Evolutionary conservation across 768 basidiomycete species (phyloP), one percentile per base, ranked within the genome.

Genomic region (Phaffia tasmanica): DNA sequence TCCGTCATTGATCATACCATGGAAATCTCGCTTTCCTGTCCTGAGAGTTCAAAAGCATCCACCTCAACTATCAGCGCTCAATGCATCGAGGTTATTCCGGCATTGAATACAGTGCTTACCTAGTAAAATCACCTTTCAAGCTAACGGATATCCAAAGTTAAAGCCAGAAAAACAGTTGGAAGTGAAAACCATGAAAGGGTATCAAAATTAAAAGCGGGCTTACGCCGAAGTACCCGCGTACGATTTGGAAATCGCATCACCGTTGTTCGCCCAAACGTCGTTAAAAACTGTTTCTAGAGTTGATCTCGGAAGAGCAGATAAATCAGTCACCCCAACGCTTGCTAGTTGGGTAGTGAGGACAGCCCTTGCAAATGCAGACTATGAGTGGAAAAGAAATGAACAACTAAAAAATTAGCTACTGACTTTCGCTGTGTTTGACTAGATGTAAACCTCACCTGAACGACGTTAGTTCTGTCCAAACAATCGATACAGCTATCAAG

Each of bases 191-290:
- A 42, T 42, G 11, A 5, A 42, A 5, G 11, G 35, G 11, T 42
- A 42, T 42, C n/a, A 42, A 42, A 42, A 42, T 99, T 53, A 98
- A 79, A 11, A 42, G 35, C 4, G 35, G 35, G 11, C 35, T 42
- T 42, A 42, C 4, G 95, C 95, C 30, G 90, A 94, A 0, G 95
- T 98, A 25, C 95, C 94, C 55, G 95, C 89, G 73, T 76, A 75
- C 63, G 86, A 86, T 63, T 87, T 82, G 75, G 88, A 92, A 67
- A 95, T 88, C 6, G 89, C 87, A 74, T 99, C 95, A 0, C 95
- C 95, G 71, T 98, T 98, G 73, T 98, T 95, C 1, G 95, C 95
- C 95, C 95, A 99, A 21, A 90, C 83, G 74, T 88, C 84, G 70
- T 89, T 93, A 74, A 93, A 89, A 21, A 84, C 81, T 21, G 83